Evolutionary conservation across 495 filamentous ascomycete genomes (phyloP).

Genomic region (Annulohypoxylon maeteangense): DNA sequence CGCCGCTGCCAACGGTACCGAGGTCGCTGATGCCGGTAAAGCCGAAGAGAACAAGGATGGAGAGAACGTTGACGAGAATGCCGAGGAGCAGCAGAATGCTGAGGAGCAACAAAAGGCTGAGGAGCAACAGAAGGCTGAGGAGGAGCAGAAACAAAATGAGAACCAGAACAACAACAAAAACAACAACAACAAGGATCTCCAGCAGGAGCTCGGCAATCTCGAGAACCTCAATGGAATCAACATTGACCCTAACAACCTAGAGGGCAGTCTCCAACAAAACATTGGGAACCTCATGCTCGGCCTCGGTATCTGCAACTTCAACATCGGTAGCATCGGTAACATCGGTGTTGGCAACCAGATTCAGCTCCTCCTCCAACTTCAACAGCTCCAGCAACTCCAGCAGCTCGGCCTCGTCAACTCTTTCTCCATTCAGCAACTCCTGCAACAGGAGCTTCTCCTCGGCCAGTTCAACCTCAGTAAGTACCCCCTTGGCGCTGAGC

Average conservation of each 20-base stretch:
- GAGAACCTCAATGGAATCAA: slow-evolving; percentile 23
- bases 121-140: slow-evolving; percentile 16
- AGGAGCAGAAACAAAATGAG: slow-evolving; percentile 24
- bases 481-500: background rate
- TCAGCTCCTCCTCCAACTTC: slow-evolving; percentile 56
- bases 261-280: slow-evolving; percentile 42
- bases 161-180: slow-evolving; percentile 7
- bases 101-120: slow-evolving; percentile 21
- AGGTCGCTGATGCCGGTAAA: slow-evolving; percentile 20
- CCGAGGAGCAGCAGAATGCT: slow-evolving; percentile 20
- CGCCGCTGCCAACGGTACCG: slow-evolving; percentile 36
- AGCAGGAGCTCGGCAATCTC: slow-evolving; percentile 13
- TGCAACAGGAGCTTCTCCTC: slow-evolving; percentile 49
- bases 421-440: slow-evolving; percentile 48
- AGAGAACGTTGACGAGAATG: slow-evolving; percentile 21
- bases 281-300: slow-evolving; percentile 51
- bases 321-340: slow-evolving; percentile 44
- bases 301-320: slow-evolving; percentile 50
- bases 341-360: slow-evolving; percentile 51
- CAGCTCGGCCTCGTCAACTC: slow-evolving; percentile 53
- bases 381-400: slow-evolving; percentile 54
- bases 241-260: slow-evolving; percentile 35
- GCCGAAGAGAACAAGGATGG: slow-evolving; percentile 19
- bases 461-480: slow-evolving; percentile 52
- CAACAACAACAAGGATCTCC: slow-evolving; percentile 2